Evolutionary conservation across 1,139 yeast species (phyloP).

Genomic region (Candida sp.): DNA sequence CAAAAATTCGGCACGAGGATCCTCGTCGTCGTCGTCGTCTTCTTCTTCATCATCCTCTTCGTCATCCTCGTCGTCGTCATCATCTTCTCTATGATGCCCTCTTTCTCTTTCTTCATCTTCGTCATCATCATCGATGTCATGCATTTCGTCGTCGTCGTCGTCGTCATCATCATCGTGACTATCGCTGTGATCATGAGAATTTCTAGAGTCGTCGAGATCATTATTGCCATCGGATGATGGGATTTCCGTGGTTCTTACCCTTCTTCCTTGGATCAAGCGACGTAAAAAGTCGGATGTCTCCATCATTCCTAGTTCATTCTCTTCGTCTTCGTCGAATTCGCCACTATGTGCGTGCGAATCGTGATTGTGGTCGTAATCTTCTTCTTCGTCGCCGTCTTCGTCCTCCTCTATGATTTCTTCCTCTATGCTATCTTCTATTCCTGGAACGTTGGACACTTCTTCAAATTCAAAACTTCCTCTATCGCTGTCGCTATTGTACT

Average conservation of each 20-base stretch:
- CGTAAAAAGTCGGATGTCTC: conserved; percentile 30
- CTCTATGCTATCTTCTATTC: conserved; percentile 6
- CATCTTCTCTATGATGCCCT: neutral
- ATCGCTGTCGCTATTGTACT: conserved; percentile 6
- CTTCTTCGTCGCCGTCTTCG: conserved; percentile 13
- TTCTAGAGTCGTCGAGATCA: neutral
- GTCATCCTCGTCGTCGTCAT: conserved; percentile 21
- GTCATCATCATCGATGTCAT: conserved; percentile 21
- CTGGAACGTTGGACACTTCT: conserved; percentile 6
- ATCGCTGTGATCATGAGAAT: neutral
- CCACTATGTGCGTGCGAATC: conserved; percentile 16
- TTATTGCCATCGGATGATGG: neutral
- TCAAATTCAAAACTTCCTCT: conserved; percentile 5
- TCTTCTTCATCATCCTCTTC: conserved; percentile 23
- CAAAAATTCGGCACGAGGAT: conserved; percentile 29
- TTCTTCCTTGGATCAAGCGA: conserved; percentile 23
- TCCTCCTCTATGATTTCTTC: conserved; percentile 12
- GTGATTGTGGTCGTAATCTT: conserved; percentile 23
- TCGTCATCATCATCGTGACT: conserved; percentile 13
- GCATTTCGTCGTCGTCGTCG: no score
- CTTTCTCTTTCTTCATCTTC: conserved; percentile 13
- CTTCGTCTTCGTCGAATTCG: conserved; percentile 22
- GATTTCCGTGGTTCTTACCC: conserved; percentile 16
- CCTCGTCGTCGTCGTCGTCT: conserved; percentile 23
- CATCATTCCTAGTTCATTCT: conserved; percentile 23